Percentiles rank a stretch among this genome's conserved stretches.
Evolutionary conservation across 352 stramenopile genomes (phyloP).

Genomic region (Pythium guiyangense): DNA sequence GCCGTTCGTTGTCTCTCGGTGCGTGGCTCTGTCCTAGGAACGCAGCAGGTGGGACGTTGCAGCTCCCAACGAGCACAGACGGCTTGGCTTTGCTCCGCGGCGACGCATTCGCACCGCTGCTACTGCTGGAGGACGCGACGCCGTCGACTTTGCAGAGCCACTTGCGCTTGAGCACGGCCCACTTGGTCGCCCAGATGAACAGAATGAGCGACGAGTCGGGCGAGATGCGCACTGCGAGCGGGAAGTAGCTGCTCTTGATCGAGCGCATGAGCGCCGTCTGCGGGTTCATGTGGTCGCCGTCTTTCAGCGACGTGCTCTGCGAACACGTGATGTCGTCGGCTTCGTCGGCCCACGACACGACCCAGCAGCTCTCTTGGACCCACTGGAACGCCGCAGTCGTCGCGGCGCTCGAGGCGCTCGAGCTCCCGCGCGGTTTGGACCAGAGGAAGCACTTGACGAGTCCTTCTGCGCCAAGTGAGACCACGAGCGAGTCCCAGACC

Average conservation of each 20-base stretch:
- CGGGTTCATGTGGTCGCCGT: constrained; percentile 81
- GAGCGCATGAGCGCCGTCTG: constrained; percentile 76
- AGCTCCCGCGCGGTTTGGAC: constrained; percentile 51
- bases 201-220: constrained; percentile 54
- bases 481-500: constrained; percentile 65
- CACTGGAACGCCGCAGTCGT: constrained; percentile 39
- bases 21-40: constrained; percentile 16
- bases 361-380: constrained; percentile 77
- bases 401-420: constrained; percentile 5
- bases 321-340: constrained; percentile 81
- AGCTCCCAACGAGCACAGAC: constrained; percentile 43
- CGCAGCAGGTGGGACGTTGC: constrained; percentile 32
- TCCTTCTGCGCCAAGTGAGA: constrained; percentile 72
- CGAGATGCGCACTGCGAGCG: constrained; percentile 51
- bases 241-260: constrained; percentile 79
- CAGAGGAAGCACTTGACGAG: constrained; percentile 80
- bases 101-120: constrained; percentile 12
- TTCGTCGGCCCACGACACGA: constrained; percentile 83
- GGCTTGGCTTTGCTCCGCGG: constrained; percentile 20
- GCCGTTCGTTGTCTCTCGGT: background rate
- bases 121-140: background rate
- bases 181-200: constrained; percentile 77
- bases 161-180: constrained; percentile 69
- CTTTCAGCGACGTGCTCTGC: constrained; percentile 73
- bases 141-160: constrained; percentile 59